These are phyloP conservation scores for Russula lepida DNA, from an alignment of 768 basidiomycete species.

Conservation along the genomic window DNA sequence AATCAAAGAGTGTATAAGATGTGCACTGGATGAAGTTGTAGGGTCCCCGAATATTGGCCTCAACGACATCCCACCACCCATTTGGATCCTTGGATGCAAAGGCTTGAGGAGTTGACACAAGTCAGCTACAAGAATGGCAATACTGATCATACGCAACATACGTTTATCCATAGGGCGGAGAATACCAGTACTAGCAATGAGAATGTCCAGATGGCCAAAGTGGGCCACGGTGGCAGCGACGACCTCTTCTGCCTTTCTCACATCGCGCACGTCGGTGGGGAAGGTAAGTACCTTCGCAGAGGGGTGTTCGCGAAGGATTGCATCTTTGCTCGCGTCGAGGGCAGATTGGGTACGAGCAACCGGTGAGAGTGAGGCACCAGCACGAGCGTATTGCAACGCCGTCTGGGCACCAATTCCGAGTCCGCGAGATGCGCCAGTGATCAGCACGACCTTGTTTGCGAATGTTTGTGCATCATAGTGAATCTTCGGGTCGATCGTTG, in stretches of 20 bases:
- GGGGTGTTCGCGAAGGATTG: not conserved
- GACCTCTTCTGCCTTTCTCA: not conserved
- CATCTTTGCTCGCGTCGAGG: not conserved
- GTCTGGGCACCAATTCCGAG: slow-evolving; percentile 23
- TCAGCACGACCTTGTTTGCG: slow-evolving; percentile 18
- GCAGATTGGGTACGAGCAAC: not conserved
- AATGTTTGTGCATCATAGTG: slow-evolving; percentile 8
- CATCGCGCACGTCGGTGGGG: slow-evolving; percentile 6
- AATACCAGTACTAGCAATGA: slow-evolving; percentile 9
- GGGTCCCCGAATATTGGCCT: slow-evolving; percentile 12
- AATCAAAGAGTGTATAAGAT: not conserved
- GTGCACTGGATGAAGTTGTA: slow-evolving; percentile 9
- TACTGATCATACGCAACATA: not conserved
- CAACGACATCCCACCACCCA: slow-evolving; percentile 12
- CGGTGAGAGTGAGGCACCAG: slow-evolving; percentile 20
- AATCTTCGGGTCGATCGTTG: not conserved
- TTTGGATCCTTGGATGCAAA: slow-evolving; percentile 2
- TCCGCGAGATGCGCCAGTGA: slow-evolving; percentile 23
- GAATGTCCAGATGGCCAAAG: slow-evolving; percentile 11
- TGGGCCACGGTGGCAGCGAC: not conserved
- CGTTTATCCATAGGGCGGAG: not conserved
- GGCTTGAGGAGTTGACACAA: not conserved
- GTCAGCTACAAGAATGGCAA: not conserved
- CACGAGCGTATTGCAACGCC: slow-evolving; percentile 15
- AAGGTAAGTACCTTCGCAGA: slow-evolving; percentile 1